These are phyloP conservation scores for Drechslera avenae DNA, from an alignment of 2,329 filamentous ascomycete species.

Conservation along the genomic window DNA sequence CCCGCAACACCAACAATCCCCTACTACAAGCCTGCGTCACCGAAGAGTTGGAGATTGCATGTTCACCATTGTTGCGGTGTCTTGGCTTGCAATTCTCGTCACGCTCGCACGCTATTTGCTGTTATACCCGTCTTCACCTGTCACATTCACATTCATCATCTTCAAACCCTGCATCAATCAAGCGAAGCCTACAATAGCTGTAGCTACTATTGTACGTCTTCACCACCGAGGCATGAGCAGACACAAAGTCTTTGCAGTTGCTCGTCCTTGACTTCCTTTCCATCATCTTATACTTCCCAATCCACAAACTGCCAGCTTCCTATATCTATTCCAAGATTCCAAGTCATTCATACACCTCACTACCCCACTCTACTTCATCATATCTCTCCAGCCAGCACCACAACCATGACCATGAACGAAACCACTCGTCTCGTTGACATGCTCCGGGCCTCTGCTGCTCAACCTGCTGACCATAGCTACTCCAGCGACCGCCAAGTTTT, in stretches of 20 bases:
- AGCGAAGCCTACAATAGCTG: slow-evolving; percentile 13
- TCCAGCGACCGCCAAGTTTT: slow-evolving; percentile 9
- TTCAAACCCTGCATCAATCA: slow-evolving; percentile 6
- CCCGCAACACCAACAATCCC: too few species aligned
- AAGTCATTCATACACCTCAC: neutral
- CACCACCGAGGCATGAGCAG: neutral
- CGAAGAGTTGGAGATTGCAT: too few species aligned
- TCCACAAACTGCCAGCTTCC: neutral
- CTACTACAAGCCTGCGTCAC: too few species aligned
- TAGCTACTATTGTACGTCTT: slow-evolving; percentile 5
- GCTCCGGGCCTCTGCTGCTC: slow-evolving; percentile 30
- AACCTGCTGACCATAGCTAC: slow-evolving; percentile 30
- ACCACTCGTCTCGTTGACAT: slow-evolving; percentile 27
- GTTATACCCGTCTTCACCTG: slow-evolving; percentile 5
- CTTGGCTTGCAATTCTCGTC: neutral
- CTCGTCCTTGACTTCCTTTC: slow-evolving; percentile 1
- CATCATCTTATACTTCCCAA: slow-evolving; percentile 1
- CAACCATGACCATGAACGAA: slow-evolving; percentile 29
- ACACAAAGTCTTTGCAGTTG: neutral
- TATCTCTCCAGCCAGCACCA: too few species aligned
- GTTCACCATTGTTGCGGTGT: neutral
- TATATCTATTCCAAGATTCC: neutral
- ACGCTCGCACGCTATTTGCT: neutral
- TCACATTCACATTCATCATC: slow-evolving; percentile 23
- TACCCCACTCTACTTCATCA: neutral